These are phyloP conservation scores for Cryptococcus hybrid DNA, from an alignment of 1,284 basidiomycete species.

Conservation along the genomic window DNA sequence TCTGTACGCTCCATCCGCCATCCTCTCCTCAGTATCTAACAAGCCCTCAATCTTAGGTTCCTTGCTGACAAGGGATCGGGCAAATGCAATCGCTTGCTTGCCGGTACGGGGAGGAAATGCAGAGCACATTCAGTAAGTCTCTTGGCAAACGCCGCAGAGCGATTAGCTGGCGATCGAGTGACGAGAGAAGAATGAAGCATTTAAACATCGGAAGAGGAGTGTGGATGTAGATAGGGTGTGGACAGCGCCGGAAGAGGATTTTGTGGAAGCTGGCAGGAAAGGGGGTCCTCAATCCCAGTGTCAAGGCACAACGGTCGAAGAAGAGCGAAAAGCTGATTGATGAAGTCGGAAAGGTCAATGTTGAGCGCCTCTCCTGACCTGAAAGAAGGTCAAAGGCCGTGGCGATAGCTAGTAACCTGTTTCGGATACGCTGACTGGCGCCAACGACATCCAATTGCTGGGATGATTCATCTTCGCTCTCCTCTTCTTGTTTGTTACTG, in stretches of 20 bases:
- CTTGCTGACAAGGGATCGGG: slow-evolving; percentile 66
- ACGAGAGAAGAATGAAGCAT: slow-evolving; percentile 71
- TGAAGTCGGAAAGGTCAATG: slow-evolving; percentile 89
- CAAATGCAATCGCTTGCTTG: slow-evolving; percentile 68
- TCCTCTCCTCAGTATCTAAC: slow-evolving; percentile 80
- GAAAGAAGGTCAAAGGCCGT: slow-evolving; percentile 95
- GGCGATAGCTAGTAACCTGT: slow-evolving; percentile 80
- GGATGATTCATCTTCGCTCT: slow-evolving; percentile 48
- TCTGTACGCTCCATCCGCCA: slow-evolving; percentile 74
- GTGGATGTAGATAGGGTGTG: slow-evolving; percentile 51
- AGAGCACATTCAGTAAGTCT: slow-evolving; percentile 76
- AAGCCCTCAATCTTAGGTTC: slow-evolving; percentile 80
- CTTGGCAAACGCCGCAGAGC: slow-evolving; percentile 87
- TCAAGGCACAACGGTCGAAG: slow-evolving; percentile 54
- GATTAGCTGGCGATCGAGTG: slow-evolving; percentile 64
- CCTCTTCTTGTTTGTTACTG: slow-evolving; percentile 48
- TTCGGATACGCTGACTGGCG: slow-evolving; percentile 55
- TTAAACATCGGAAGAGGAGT: slow-evolving; percentile 81
- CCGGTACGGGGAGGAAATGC: slow-evolving; percentile 69
- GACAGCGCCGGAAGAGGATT: slow-evolving; percentile 18
- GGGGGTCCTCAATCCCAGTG: slow-evolving; percentile 54
- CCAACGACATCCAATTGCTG: slow-evolving; percentile 39
- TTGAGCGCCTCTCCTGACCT: slow-evolving; percentile 97
- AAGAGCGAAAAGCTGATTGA: slow-evolving; percentile 57
- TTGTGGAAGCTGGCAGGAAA: slow-evolving; percentile 22